Evolutionary conservation across 2,329 filamentous ascomycete species (phyloP), one percentile per base, ranked within the genome.

Genomic region (Nigrograna mackinnonii): DNA sequence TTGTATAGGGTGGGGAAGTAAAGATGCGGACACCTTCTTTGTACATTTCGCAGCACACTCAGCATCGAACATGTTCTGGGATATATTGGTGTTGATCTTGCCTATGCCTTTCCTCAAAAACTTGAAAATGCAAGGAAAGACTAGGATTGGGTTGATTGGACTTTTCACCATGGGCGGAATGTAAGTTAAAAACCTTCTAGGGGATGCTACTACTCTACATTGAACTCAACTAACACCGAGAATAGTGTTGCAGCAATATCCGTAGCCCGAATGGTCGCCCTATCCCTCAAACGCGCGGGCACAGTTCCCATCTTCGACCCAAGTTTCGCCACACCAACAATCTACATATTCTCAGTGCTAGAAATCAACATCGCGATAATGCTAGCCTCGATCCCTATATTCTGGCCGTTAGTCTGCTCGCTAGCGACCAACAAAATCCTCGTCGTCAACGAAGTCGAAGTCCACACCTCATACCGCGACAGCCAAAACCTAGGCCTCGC

Each of bases 281-380:
- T 70, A 6, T 50, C 50, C 30, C 36, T 60, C 41, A 56, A 46
- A 19, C 60, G 60, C 16, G 60, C 58, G 7, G 65, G 65, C 38
- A 67, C 63, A 2, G 35, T 62, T 17, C 65, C 65, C 7, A 24
- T 51, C 19, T 41, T 60, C 22, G 64, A 70, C 45, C 57, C 58
- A 39, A 54, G 63, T 5, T 68, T 49, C 46, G 35, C 60, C 36
- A 59, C 57, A 0, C 59, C 66, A 1, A 34, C 57, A 6, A 48
- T 67, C 13, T 66, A 57, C 50, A 54, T 68, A 21, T 60, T 67
- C 44, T 65, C 60, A 31, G 54, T 60, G 19, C 62, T 69, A 39
- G 67, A 70, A 48, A 53, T 68, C 52, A 62, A 68, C 47, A 54
- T 69, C 32, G 66, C 66, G 31, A 69, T 69, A 32, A 53, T 68